phyloP scores from a whole-genome alignment of 495 filamentous ascomycete species.

The Penicillium coprophilum region DNA sequence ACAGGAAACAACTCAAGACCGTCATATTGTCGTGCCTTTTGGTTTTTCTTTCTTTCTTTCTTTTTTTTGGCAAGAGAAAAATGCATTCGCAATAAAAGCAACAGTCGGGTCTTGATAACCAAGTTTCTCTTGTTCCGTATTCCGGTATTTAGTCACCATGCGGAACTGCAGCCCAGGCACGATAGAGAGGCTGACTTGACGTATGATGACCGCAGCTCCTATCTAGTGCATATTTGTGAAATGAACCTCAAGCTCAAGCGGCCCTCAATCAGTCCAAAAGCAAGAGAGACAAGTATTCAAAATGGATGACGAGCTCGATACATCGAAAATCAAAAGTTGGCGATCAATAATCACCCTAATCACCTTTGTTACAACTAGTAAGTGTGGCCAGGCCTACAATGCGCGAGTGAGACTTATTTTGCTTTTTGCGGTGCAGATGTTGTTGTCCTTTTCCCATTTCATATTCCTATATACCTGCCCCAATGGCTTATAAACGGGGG shows the following conservation, averaged over 20 bases:
- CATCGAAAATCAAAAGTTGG: slow-evolving; percentile 55
- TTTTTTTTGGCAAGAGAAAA: too few species aligned
- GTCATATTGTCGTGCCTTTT: background rate
- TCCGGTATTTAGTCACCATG: slow-evolving; percentile 13
- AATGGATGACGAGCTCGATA: slow-evolving; percentile 48
- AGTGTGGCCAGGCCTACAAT: slow-evolving; percentile 22
- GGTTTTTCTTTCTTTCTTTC: too few species aligned
- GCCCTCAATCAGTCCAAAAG: too few species aligned
- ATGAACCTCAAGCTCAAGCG: too few species aligned
- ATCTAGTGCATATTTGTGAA: background rate
- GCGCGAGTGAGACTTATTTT: slow-evolving; percentile 4
- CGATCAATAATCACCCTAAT: slow-evolving; percentile 63
- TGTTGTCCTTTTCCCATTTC: slow-evolving; percentile 62
- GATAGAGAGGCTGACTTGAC: slow-evolving; percentile 3
- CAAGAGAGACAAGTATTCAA: slow-evolving; percentile 16
- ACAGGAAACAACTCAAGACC: background rate
- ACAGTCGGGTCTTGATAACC: background rate
- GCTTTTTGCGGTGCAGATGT: slow-evolving; percentile 47
- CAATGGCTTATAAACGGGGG: slow-evolving; percentile 42
- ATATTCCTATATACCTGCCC: slow-evolving; percentile 57
- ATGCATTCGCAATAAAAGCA: slow-evolving; percentile 5
- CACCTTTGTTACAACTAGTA: slow-evolving; percentile 63
- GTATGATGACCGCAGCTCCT: background rate
- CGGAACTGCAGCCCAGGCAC: background rate
- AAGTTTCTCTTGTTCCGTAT: slow-evolving; percentile 8